Evolutionary conservation across 2,329 filamentous ascomycete genomes (phyloP).

Genomic region (Cordyceps sp.): DNA sequence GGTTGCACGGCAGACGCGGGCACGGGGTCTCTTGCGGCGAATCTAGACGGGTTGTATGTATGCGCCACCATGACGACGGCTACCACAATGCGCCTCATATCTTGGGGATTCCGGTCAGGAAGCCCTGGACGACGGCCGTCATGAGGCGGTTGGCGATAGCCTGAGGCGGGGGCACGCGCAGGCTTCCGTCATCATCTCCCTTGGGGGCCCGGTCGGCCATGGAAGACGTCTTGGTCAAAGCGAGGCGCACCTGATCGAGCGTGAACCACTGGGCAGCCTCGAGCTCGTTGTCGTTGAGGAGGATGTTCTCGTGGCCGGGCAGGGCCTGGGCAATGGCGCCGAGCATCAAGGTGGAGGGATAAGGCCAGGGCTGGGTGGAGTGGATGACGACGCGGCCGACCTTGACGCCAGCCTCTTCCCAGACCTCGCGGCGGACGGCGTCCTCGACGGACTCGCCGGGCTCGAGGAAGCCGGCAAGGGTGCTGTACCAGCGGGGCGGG

Average conservation of each 20-base stretch:
- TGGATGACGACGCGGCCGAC: constrained; percentile 69
- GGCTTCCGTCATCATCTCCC: constrained; percentile 52
- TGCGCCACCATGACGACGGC: no score
- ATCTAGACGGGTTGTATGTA: no score
- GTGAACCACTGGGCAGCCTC: constrained; percentile 81
- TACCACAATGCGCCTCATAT: constrained; percentile 17
- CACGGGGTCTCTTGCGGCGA: no score
- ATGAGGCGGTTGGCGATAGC: constrained; percentile 90
- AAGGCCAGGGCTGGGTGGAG: constrained; percentile 77
- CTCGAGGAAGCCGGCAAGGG: constrained; percentile 75
- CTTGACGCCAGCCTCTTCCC: constrained; percentile 68
- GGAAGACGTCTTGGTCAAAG: constrained; percentile 47
- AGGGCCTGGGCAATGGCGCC: constrained; percentile 75
- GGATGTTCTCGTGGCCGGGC: constrained; percentile 54
- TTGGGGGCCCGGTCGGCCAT: constrained; percentile 48
- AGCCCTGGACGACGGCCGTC: constrained; percentile 61
- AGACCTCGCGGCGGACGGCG: constrained; percentile 67
- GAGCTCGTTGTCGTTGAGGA: constrained; percentile 79
- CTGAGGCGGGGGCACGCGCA: constrained; percentile 69
- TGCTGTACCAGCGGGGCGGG: constrained; percentile 75
- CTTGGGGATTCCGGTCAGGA: constrained; percentile 38
- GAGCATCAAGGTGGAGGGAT: constrained; percentile 73
- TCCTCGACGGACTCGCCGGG: constrained; percentile 76
- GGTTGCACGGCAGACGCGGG: no score
- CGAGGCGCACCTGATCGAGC: constrained; percentile 64